Evolutionary conservation across 169 alveolate species (phyloP).

Genomic region (Eimeria brunetti): DNA sequence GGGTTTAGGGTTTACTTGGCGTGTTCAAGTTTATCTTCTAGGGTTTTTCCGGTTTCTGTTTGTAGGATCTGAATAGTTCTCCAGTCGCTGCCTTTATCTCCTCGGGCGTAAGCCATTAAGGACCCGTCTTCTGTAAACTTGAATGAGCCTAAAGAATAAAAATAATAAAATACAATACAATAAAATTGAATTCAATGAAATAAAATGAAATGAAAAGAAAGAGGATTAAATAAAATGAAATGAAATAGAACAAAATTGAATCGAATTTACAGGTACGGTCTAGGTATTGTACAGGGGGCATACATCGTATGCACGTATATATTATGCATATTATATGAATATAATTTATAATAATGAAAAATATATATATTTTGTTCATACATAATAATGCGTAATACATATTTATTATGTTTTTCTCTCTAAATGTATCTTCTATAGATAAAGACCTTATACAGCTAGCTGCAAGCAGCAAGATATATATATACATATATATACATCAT

Average conservation of each 20-base stretch:
- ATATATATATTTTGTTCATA: not conserved
- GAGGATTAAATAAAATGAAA: too few species aligned
- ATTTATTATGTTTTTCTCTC: not conserved
- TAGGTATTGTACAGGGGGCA: too few species aligned
- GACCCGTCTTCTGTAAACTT: constrained; percentile 54
- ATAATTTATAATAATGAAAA: not conserved
- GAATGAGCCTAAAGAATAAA: not conserved
- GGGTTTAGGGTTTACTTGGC: constrained; percentile 32
- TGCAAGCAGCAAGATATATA: not conserved
- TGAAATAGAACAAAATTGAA: too few species aligned
- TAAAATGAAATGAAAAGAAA: not conserved
- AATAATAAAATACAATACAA: too few species aligned
- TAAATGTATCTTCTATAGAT: not conserved
- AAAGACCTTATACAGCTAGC: too few species aligned
- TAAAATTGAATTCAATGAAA: too few species aligned
- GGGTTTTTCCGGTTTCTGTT: not conserved
- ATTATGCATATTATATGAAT: not conserved
- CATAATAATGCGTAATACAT: not conserved
- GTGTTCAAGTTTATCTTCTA: constrained; percentile 27
- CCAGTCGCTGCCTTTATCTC: constrained; percentile 73
- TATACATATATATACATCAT: too few species aligned
- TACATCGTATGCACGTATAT: too few species aligned
- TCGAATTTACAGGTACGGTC: too few species aligned
- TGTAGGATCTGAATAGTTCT: constrained; percentile 19
- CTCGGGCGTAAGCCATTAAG: constrained; percentile 67